These are phyloP conservation scores for Phytophthora crassamura DNA, from an alignment of 352 stramenopile genomes.

Conservation along the genomic window DNA sequence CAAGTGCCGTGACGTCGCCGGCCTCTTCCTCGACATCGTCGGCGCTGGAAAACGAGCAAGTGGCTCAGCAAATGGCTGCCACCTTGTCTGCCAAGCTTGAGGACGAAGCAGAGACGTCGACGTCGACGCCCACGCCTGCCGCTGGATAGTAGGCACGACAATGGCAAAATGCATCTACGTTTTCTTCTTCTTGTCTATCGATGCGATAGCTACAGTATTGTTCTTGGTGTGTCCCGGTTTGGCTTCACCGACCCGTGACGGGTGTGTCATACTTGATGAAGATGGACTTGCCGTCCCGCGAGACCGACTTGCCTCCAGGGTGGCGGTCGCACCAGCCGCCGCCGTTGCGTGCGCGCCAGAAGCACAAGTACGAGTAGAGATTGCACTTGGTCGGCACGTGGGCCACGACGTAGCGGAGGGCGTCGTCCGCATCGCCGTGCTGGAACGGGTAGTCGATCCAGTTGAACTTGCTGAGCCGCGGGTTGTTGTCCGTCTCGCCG, in stretches of 20 bases:
- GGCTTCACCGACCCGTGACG: conserved; percentile 16
- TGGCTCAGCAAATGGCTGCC: conserved; percentile 31
- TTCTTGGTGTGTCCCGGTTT: conserved; percentile 9
- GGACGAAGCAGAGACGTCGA: conserved; percentile 18
- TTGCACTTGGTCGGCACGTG: conserved; percentile 90
- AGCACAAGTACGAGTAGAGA: conserved; percentile 87
- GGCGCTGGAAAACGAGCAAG: conserved; percentile 28
- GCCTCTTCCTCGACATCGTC: conserved; percentile 29
- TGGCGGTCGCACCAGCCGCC: conserved; percentile 80
- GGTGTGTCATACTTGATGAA: conserved; percentile 52
- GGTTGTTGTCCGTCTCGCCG: conserved; percentile 85
- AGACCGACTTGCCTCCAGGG: conserved; percentile 51
- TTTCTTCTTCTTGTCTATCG: conserved; percentile 17
- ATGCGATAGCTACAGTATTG: conserved; percentile 22
- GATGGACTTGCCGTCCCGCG: conserved; percentile 66
- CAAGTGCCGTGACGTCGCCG: conserved; percentile 19
- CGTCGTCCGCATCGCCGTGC: conserved; percentile 65
- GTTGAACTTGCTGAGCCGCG: conserved; percentile 73
- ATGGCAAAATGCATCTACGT: conserved; percentile 31
- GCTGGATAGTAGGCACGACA: conserved; percentile 20
- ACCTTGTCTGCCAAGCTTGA: conserved; percentile 22
- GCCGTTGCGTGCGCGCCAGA: conserved; percentile 77
- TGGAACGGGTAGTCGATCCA: conserved; percentile 88
- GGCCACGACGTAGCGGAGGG: conserved; percentile 79
- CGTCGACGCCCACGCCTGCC: conserved; percentile 14